These are phyloP conservation scores for Paramecium tetraurelia DNA, from an alignment of 73 alveolate genomes.

Conservation along the genomic window DNA sequence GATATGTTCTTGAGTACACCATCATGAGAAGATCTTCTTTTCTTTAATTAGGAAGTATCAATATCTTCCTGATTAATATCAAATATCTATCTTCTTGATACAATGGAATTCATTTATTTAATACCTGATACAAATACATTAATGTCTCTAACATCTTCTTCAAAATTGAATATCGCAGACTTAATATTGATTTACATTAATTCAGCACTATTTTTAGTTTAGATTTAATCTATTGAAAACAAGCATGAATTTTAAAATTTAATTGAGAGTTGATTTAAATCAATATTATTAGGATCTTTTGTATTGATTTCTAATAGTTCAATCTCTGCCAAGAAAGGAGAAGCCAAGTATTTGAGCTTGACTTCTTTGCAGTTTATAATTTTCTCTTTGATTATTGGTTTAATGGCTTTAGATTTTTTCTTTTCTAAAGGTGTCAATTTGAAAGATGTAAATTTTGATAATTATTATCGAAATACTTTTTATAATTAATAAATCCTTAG, in stretches of 20 bases:
- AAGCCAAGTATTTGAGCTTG: neutral
- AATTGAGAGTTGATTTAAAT: neutral
- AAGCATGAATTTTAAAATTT: neutral
- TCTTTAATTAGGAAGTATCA: neutral
- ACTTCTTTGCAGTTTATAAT: neutral
- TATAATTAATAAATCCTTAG: neutral
- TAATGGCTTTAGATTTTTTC: neutral
- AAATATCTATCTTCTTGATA: neutral
- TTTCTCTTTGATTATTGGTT: neutral
- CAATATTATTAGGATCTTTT: neutral
- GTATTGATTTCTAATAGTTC: neutral
- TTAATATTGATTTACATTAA: neutral
- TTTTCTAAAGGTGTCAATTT: constrained; percentile 13
- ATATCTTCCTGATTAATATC: neutral
- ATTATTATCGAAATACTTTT: neutral
- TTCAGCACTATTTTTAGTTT: neutral
- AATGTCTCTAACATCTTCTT: neutral
- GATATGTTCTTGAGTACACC: neutral
- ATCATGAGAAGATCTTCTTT: constrained; percentile 47
- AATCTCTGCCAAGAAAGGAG: neutral
- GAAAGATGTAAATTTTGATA: neutral
- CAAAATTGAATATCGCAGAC: neutral
- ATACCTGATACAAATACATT: neutral
- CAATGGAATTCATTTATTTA: neutral
- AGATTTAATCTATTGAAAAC: neutral